Conservation (phyloP, 1,284 basidiomycete genomes). For the Cystobasidium pallidum region DNA sequence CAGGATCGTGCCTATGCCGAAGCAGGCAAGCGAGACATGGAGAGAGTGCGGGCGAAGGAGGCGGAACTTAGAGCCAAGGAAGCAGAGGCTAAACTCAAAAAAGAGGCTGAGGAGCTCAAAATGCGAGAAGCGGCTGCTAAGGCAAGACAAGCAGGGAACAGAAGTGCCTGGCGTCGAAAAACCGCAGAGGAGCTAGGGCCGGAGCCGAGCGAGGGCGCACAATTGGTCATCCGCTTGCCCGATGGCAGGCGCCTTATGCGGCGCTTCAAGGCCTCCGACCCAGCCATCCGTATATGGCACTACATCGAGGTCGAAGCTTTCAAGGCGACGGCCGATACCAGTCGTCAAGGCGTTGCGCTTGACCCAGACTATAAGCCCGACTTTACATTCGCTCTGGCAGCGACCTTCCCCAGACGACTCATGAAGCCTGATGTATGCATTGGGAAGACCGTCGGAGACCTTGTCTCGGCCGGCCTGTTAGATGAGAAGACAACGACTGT, state of each 20-base stretch:
- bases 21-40: constrained; percentile 69
- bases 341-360: not conserved
- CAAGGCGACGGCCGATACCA: constrained; percentile 55
- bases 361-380: constrained; percentile 57
- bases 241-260: constrained; percentile 66
- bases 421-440: constrained; percentile 64
- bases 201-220: constrained; percentile 58
- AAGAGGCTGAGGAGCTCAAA: constrained; percentile 54
- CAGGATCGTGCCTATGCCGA: constrained; percentile 79
- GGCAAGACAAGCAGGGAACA: constrained; percentile 57
- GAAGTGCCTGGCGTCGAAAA: constrained; percentile 57
- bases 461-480: constrained; percentile 60
- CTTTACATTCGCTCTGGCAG: constrained; percentile 73
- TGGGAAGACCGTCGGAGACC: constrained; percentile 58
- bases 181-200: constrained; percentile 59
- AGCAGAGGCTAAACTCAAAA: constrained; percentile 31
- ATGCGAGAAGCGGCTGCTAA: constrained; percentile 57
- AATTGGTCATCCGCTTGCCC: constrained; percentile 71
- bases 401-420: constrained; percentile 67
- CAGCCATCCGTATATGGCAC: constrained; percentile 68
- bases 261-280: constrained; percentile 63
- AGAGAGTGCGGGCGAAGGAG: constrained; percentile 61
- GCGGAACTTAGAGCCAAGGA: constrained; percentile 47
- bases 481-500: constrained; percentile 70
- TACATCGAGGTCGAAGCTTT: constrained; percentile 65